phyloP scores from a whole-genome alignment of 768 basidiomycete genomes.

The Pholiota conissans region DNA sequence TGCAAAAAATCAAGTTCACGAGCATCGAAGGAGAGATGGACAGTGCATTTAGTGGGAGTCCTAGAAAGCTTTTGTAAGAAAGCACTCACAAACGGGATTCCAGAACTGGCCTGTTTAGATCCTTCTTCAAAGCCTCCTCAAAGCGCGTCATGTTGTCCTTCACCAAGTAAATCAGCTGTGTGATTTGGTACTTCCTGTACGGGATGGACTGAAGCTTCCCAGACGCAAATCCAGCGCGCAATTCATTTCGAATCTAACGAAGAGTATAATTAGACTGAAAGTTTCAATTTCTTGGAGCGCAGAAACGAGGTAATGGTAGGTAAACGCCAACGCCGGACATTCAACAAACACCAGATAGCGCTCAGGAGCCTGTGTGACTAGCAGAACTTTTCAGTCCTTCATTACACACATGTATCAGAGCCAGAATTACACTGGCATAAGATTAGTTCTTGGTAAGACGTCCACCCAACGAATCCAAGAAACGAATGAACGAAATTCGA shows the following conservation, averaged over 20 bases:
- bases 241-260: slow-evolving; percentile 53
- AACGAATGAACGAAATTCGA: not conserved
- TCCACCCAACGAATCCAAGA: not conserved
- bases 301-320: not conserved
- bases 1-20: no score
- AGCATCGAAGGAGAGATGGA: no score
- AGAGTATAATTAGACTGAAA: not conserved
- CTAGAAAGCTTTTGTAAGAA: no score
- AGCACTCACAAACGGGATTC: slow-evolving; percentile 52
- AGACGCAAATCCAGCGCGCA: slow-evolving; percentile 58
- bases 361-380: not conserved
- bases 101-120: slow-evolving; percentile 62
- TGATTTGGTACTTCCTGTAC: slow-evolving; percentile 74
- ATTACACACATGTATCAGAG: not conserved
- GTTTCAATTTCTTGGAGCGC: not conserved
- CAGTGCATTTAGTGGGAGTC: no score
- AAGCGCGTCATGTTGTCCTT: slow-evolving; percentile 71
- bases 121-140: slow-evolving; percentile 53
- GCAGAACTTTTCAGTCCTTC: not conserved
- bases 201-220: slow-evolving; percentile 68
- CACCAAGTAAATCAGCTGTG: slow-evolving; percentile 71
- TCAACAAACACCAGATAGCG: not conserved
- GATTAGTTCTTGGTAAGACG: not conserved
- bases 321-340: not conserved
- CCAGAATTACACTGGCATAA: not conserved